These are phyloP conservation scores for Ophiocordyceps camponoti-leonardi DNA, from an alignment of 2,329 filamentous ascomycete genomes.

Conservation along the genomic window DNA sequence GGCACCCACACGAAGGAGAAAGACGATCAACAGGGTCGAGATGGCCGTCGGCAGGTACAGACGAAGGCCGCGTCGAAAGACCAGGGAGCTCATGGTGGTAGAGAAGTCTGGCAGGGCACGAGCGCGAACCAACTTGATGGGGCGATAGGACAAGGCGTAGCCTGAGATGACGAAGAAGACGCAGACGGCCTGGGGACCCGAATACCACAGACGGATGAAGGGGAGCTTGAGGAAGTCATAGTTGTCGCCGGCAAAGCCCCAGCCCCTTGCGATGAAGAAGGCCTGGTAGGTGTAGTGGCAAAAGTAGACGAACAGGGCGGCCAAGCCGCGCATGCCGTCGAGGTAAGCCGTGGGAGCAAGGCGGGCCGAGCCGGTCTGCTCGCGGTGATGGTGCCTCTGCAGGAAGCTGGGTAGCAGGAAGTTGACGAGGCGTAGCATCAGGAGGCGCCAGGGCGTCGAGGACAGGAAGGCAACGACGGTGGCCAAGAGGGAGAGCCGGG, in stretches of 20 bases:
- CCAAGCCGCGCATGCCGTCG: constrained; percentile 39
- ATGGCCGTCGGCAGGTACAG: constrained; percentile 32
- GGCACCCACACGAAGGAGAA: constrained; percentile 24
- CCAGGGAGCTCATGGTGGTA: constrained; percentile 27
- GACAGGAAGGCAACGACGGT: constrained; percentile 11
- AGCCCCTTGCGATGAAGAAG: constrained; percentile 33
- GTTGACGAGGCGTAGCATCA: constrained; percentile 19
- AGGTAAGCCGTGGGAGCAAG: constrained; percentile 38
- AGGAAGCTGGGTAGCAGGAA: constrained; percentile 38
- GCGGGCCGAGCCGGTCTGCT: constrained; percentile 21
- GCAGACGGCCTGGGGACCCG: constrained; percentile 38
- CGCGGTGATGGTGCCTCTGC: constrained; percentile 23
- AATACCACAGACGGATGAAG: constrained; percentile 34
- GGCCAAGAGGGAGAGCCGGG: constrained; percentile 8
- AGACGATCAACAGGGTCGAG: constrained; percentile 29
- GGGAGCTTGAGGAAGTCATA: constrained; percentile 32
- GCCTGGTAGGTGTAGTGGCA: constrained; percentile 38
- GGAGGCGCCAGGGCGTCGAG: constrained; percentile 18
- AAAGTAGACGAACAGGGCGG: constrained; percentile 37
- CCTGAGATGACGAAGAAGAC: constrained; percentile 47
- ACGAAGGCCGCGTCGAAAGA: constrained; percentile 33
- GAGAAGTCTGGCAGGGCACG: constrained; percentile 21
- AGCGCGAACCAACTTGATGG: constrained; percentile 26
- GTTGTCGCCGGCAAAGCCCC: constrained; percentile 25
- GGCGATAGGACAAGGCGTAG: constrained; percentile 38